These are phyloP conservation scores for Ascochyta lentis DNA, from an alignment of 2,329 filamentous ascomycete genomes.

Conservation along the genomic window DNA sequence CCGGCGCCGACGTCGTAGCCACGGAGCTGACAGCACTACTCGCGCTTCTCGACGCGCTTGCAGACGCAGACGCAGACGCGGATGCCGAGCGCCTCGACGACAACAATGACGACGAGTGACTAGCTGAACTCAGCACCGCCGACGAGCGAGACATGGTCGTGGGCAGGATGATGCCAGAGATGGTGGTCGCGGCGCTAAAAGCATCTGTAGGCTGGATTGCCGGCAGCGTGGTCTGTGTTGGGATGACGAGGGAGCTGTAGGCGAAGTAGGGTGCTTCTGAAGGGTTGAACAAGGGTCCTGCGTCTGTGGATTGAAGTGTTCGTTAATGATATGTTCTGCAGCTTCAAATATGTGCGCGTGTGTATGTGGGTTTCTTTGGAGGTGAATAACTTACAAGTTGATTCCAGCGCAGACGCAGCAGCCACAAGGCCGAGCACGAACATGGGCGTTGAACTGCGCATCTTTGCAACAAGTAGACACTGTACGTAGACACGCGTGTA, in stretches of 20 bases:
- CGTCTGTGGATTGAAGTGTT: slow-evolving; percentile 13
- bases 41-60: slow-evolving; percentile 11
- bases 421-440: slow-evolving; percentile 18
- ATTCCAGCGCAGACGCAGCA: slow-evolving; percentile 16
- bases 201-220: slow-evolving; percentile 10
- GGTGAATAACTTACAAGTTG: slow-evolving; percentile 12
- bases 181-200: slow-evolving; percentile 17
- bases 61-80: slow-evolving; percentile 9
- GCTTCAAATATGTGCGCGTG: neutral
- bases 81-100: slow-evolving; percentile 2
- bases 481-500: neutral
- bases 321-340: neutral
- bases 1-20: slow-evolving; percentile 14
- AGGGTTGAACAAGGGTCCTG: slow-evolving; percentile 28
- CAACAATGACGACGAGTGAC: slow-evolving; percentile 5
- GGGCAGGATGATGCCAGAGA: slow-evolving; percentile 5
- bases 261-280: slow-evolving; percentile 29
- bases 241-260: slow-evolving; percentile 22
- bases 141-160: slow-evolving; percentile 7
- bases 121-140: neutral
- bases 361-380: no score
- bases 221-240: slow-evolving; percentile 19
- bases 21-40: slow-evolving; percentile 10
- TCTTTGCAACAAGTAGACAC: slow-evolving; percentile 2
- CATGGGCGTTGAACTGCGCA: slow-evolving; percentile 22